Evolutionary conservation across 1,284 basidiomycete genomes (phyloP), one percentile per base, ranked within the genome.

Genomic region (Retiboletus flavoniger): DNA sequence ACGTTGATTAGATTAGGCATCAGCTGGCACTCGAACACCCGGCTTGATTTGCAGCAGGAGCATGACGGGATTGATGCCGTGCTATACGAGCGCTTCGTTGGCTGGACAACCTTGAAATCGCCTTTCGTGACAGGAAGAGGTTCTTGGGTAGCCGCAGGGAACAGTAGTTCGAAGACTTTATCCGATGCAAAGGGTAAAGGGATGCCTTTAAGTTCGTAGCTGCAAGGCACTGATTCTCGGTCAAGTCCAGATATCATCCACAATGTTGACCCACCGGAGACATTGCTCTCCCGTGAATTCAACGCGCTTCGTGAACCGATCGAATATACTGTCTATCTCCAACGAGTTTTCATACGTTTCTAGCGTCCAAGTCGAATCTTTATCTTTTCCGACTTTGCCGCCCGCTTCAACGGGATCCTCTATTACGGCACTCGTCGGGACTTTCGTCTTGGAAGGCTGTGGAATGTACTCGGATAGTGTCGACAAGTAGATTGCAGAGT

Each of bases 1-100:
- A 89, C 72, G 55, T 89, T 91, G 69, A 93, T 90, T 43, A 93
- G 72, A 67, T 93, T 91, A 1, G 91, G 91, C 90, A 93, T 93
- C 38, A 93, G 72, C 66, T 94, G 91, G 62, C 86, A 91, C 66
- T 94, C 92, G 69, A 93, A 94, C 8, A 85, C 77, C 11, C 89
- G 80, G 41, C 69, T 73, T 7, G 78, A 74, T 40, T 75, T 72
- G 71, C 91, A 94, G 19, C 71, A 62, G 1, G 81, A 74, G 65
- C 91, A 94, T 0, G 68, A 59, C 0, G 84, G 78, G 28, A 89
- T 67, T 41, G 75, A 63, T 1, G 74, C 61, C 8, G 77, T 68
- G 53, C 75, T 69, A 65, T 83, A 88, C 1, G 72, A 74, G 45
- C 83, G 78, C 60, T 78, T 82, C 31, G 72, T 65, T 2, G 71